Base-by-base conservation (phyloP, 768 basidiomycete species). In the Lentinula lateritia region DNA sequence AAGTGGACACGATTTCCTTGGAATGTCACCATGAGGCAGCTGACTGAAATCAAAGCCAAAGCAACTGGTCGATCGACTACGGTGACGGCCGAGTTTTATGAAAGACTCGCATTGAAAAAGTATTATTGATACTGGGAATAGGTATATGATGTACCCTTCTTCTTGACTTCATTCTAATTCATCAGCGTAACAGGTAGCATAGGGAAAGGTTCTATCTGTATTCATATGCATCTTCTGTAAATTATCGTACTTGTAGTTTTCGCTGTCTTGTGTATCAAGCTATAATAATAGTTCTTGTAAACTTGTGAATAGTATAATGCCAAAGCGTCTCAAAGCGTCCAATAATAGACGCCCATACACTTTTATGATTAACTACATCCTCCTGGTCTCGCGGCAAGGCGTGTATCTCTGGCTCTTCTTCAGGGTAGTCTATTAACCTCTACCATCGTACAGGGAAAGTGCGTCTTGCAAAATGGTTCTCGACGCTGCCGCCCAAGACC, bases 391-490 rank as follows among this genome's bases (percentile, higher is more conserved):
- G 43, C 85, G 94, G 61, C 95, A 98, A 87, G 95, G 92, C 76
- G 65, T 69, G 79, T 75, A 36, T 66, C 63, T 38, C 32, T 28
- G 53, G 62, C 38, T 52, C 38, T 60, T 16, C 5, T 13, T n/a
- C 45, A n/a, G 15, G n/a, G 13, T 5, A 20, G 42, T 35, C 34
- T 65, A 52, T 56, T 54, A 32, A 23, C 16, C 39, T 61, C n/a
- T 61, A 52, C 8, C 8, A 9, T 20, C 50, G 35, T 57, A 23
- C 62, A 95, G 93, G 95, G 66, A 96, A 96, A 78, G 85, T 98
- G 55, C 86, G 96, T 58, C 84, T 98, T 41, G 87, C 94, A 35
- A 98, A 98, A 82, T 98, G 96, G 96, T 98, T 93, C 72, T 82
- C 85, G 18, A 92, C 96, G 0, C 80, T 95, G 74, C 78, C 90